phyloP scores from a whole-genome alignment of 2,329 filamentous ascomycete genomes.

The Akanthomyces uredinophilus region DNA sequence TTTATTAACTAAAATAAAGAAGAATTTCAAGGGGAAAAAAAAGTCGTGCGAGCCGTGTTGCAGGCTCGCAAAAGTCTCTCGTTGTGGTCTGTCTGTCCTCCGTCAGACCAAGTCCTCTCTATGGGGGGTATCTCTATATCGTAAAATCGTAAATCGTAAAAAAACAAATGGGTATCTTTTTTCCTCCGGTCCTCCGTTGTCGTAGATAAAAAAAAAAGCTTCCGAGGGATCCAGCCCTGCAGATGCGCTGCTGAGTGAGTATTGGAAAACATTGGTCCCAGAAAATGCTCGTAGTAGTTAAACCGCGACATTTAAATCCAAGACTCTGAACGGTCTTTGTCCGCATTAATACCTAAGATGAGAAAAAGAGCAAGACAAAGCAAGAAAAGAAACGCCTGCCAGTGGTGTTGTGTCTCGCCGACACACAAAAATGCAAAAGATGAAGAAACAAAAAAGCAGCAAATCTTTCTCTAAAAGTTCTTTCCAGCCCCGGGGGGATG shows the following conservation, averaged over 20 bases:
- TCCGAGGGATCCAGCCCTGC: conserved; percentile 10
- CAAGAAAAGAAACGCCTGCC: conserved; percentile 13
- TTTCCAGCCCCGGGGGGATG: conserved; percentile 1
- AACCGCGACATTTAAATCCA: conserved; percentile 16
- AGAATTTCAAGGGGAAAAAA: conserved; percentile 7
- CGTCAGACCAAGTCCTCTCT: conserved; percentile 10
- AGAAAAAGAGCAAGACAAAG: background rate
- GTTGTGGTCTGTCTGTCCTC: conserved; percentile 13
- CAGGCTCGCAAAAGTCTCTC: conserved; percentile 12
- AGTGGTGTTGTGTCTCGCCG: conserved; percentile 5
- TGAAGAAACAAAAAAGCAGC: conserved; percentile 5
- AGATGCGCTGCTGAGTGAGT: conserved; percentile 7
- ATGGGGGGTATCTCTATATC: conserved; percentile 14
- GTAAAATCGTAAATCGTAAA: conserved; percentile 12
- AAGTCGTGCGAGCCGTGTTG: conserved; percentile 13
- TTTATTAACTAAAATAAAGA: conserved; percentile 16
- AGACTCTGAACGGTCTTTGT: conserved; percentile 13
- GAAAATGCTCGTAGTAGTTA: conserved; percentile 13
- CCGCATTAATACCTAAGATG: conserved; percentile 17
- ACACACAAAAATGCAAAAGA: background rate
- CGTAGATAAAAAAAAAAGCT: conserved; percentile 1
- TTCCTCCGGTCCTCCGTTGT: background rate
- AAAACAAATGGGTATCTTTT: conserved; percentile 11
- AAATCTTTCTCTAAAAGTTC: conserved; percentile 15
- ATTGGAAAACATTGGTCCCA: conserved; percentile 7